A percentile compares a stretch with the other conserved stretches of the same genome.
Conservation (phyloP, 441 rosid genomes). For the Gossypium davidsonii region DNA sequence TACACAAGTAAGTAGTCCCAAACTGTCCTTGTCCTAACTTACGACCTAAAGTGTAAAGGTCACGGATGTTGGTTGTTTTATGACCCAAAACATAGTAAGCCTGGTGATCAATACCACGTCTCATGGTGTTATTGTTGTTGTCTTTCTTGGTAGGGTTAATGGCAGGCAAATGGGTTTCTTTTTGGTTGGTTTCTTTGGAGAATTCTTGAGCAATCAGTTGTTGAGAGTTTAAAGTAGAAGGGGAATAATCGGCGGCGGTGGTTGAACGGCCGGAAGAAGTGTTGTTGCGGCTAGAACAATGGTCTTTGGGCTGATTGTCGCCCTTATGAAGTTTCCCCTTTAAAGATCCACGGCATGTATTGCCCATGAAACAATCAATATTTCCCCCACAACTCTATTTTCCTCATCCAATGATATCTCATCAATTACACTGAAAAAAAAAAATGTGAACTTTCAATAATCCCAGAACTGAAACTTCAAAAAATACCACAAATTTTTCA, state of each 20-base stretch:
- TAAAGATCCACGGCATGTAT: slow-evolving; percentile 74
- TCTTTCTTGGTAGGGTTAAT: slow-evolving; percentile 38
- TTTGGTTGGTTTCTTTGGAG: slow-evolving; percentile 32
- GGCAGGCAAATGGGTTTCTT: slow-evolving; percentile 33
- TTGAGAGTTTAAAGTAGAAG: slow-evolving; percentile 30
- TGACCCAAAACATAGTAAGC: slow-evolving; percentile 81
- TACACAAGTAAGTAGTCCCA: slow-evolving; percentile 76
- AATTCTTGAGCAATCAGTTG: slow-evolving; percentile 35
- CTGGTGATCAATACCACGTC: slow-evolving; percentile 65
- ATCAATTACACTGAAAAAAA: slow-evolving; percentile 28
- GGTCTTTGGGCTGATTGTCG: slow-evolving; percentile 62
- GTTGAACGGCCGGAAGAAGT: slow-evolving; percentile 32
- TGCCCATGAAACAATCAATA: slow-evolving; percentile 71
- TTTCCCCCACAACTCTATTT: slow-evolving; percentile 23
- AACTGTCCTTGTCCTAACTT: slow-evolving; percentile 97
- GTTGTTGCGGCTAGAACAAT: slow-evolving; percentile 37
- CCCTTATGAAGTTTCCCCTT: slow-evolving; percentile 61
- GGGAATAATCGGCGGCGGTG: slow-evolving; percentile 45
- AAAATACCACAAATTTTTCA: slow-evolving; percentile 1
- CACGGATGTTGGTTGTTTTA: slow-evolving; percentile 76
- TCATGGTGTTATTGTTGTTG: slow-evolving; percentile 45
- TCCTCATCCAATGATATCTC: slow-evolving; percentile 47
- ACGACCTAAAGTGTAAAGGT: slow-evolving; percentile 69
- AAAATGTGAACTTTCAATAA: slow-evolving; percentile 12
- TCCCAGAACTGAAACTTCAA: slow-evolving; percentile 21